Evolutionary conservation across 768 basidiomycete genomes (phyloP).

Genomic region (Lactifluus volemus): DNA sequence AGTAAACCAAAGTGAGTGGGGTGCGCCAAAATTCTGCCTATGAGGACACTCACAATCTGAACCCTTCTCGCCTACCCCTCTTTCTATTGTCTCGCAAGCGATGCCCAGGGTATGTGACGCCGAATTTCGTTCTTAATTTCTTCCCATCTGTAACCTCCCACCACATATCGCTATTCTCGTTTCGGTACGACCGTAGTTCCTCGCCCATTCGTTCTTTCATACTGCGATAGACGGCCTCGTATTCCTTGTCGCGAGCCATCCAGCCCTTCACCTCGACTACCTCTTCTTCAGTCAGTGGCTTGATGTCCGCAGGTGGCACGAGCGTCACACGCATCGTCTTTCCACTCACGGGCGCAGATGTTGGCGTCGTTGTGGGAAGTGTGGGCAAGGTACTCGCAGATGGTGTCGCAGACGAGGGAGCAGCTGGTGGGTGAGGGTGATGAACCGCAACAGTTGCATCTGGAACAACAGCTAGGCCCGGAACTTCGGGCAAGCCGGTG

Average conservation of each 20-base stretch:
- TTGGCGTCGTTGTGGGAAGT: conserved; percentile 35
- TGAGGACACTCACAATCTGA: conserved; percentile 59
- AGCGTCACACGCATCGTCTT: conserved; percentile 50
- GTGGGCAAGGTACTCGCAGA: conserved; percentile 23
- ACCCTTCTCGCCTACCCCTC: conserved; percentile 52
- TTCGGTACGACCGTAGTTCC: conserved; percentile 38
- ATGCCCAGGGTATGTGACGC: conserved; percentile 46
- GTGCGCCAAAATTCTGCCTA: not conserved
- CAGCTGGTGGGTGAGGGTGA: conserved; percentile 14
- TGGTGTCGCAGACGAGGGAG: conserved; percentile 20
- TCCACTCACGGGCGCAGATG: conserved; percentile 41
- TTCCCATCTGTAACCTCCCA: conserved; percentile 52
- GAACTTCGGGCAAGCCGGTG: conserved; percentile 13
- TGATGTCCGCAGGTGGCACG: conserved; percentile 51
- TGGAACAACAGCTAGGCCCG: conserved; percentile 10
- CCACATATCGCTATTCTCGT: conserved; percentile 43
- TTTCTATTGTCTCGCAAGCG: conserved; percentile 39
- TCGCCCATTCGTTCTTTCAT: conserved; percentile 46
- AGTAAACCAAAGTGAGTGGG: conserved; percentile 1
- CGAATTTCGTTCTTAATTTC: conserved; percentile 37
- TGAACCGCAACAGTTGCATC: conserved; percentile 19
- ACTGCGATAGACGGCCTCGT: conserved; percentile 39
- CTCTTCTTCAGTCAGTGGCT: conserved; percentile 40
- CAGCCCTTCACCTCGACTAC: conserved; percentile 47
- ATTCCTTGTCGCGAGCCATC: conserved; percentile 55